Conservation (phyloP, 768 basidiomycete species). For the Leccinum ochraceum region DNA sequence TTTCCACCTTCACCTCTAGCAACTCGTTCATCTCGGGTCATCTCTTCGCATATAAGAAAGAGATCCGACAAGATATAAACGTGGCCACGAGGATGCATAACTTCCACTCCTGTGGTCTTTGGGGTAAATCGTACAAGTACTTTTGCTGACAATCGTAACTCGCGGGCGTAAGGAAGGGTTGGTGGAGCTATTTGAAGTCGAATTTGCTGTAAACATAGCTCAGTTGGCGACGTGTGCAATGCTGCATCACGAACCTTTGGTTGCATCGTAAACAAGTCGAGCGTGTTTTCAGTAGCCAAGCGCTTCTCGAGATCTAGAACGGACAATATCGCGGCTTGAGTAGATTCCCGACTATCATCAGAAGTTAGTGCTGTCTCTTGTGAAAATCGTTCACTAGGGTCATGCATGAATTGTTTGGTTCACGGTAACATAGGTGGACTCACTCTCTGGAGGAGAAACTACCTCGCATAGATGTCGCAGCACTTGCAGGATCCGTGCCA, state of each 20-base stretch:
- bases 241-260: constrained; percentile 61
- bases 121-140: constrained; percentile 79
- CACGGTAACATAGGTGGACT: constrained; percentile 24
- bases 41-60: constrained; percentile 87
- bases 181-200: constrained; percentile 89
- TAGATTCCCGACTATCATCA: constrained; percentile 49
- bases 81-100: constrained; percentile 76
- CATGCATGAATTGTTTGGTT: constrained; percentile 10
- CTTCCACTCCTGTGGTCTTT: constrained; percentile 67
- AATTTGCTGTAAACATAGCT: constrained; percentile 60
- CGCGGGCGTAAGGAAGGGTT: constrained; percentile 72
- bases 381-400: constrained; percentile 56
- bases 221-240: constrained; percentile 3
- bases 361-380: constrained; percentile 60
- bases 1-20: constrained; percentile 53
- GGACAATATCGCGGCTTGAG: constrained; percentile 53
- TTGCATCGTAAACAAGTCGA: constrained; percentile 96
- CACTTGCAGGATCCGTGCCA: constrained; percentile 39
- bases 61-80: constrained; percentile 91
- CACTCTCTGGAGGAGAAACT: constrained; percentile 60
- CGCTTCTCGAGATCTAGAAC: constrained; percentile 80
- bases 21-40: constrained; percentile 63
- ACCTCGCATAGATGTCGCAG: constrained; percentile 51
- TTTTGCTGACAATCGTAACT: constrained; percentile 70
- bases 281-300: constrained; percentile 71